Conservation (phyloP, 1,139 yeast species). For the Debaryomyces singareniensis region DNA sequence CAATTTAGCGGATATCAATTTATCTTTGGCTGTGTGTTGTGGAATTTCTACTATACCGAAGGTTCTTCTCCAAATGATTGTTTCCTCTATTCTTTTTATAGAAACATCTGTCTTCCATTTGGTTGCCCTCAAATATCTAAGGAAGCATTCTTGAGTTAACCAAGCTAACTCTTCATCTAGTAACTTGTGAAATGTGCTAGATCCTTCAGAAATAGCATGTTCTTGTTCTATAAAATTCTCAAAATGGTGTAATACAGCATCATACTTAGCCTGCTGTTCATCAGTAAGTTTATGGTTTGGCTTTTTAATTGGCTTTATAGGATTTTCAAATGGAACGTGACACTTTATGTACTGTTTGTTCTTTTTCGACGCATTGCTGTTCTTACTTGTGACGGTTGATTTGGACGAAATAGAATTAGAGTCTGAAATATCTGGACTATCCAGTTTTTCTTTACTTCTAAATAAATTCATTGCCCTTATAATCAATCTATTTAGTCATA, state of each 20-base stretch:
- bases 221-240: constrained; percentile 14
- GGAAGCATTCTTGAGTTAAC: constrained; percentile 83
- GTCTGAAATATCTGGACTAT: constrained; percentile 6
- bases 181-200: constrained; percentile 17
- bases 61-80: constrained; percentile 87
- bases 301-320: constrained; percentile 27
- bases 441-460: constrained; percentile 9
- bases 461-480: constrained; percentile 18
- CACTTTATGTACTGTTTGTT: constrained; percentile 22
- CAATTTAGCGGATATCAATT: constrained; percentile 51
- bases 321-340: constrained; percentile 35
- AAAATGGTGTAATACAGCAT: constrained; percentile 19
- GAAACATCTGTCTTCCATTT: constrained; percentile 78
- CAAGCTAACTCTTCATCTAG: constrained; percentile 69
- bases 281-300: constrained; percentile 23
- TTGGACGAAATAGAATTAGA: constrained; percentile 12
- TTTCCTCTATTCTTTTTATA: constrained; percentile 63
- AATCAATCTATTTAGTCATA: too few species aligned
- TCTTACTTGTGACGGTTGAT: constrained; percentile 9
- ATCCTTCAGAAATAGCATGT: constrained; percentile 17
- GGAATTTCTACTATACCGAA: constrained; percentile 72
- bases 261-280: constrained; percentile 24
- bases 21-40: constrained; percentile 30
- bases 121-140: constrained; percentile 84
- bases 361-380: constrained; percentile 5